Evolutionary conservation across 1,139 yeast genomes (phyloP).

Genomic region (Starmera stellimalicola): DNA sequence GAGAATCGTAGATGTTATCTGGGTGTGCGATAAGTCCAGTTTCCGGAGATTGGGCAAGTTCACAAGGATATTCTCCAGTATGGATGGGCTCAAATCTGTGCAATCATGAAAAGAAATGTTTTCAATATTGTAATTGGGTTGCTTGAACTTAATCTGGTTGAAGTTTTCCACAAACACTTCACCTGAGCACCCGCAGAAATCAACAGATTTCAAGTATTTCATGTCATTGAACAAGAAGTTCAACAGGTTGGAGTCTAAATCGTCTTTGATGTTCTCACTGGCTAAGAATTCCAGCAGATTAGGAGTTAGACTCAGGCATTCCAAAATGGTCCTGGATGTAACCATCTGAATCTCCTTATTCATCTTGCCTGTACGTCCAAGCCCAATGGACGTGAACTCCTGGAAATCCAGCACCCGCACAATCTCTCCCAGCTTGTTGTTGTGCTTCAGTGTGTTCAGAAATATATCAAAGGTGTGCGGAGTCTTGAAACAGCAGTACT

Average conservation of each 20-base stretch:
- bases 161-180: constrained; percentile 57
- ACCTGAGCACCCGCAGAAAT: constrained; percentile 85
- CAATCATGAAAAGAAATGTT: constrained; percentile 84
- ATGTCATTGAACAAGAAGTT: constrained; percentile 51
- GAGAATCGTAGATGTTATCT: constrained; percentile 34
- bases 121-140: constrained; percentile 24
- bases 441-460: constrained; percentile 42
- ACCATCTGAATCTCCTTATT: constrained; percentile 89
- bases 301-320: constrained; percentile 52
- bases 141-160: constrained; percentile 25
- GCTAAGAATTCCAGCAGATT: constrained; percentile 73
- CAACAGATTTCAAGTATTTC: constrained; percentile 57
- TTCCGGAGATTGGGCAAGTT: constrained; percentile 51
- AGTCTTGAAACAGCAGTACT: constrained; percentile 47
- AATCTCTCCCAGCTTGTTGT: constrained; percentile 48
- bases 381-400: constrained; percentile 82
- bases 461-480: constrained; percentile 77
- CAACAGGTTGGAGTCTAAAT: constrained; percentile 56
- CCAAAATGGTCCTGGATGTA: constrained; percentile 59
- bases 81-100: constrained; percentile 56
- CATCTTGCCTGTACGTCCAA: constrained; percentile 85
- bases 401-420: constrained; percentile 79
- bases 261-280: constrained; percentile 80
- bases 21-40: constrained; percentile 77
- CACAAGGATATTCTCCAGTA: constrained; percentile 49